phyloP scores from a whole-genome alignment of 352 stramenopile genomes.

The Blastocystis sp. region DNA sequence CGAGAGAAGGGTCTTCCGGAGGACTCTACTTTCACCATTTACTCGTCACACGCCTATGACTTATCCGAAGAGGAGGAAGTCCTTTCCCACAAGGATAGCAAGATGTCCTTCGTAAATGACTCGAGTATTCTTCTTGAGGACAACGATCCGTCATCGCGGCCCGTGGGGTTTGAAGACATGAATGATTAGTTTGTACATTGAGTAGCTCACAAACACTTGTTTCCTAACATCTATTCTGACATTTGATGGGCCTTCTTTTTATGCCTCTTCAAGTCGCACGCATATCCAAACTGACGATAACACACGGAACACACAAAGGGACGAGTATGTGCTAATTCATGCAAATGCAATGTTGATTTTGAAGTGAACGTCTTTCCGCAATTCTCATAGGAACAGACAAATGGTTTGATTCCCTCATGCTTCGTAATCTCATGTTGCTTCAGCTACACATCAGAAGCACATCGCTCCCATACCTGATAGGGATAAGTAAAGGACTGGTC shows the following conservation, averaged over 20 bases:
- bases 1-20: background rate
- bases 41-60: constrained; percentile 47
- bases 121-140: background rate
- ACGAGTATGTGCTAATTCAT: constrained; percentile 32
- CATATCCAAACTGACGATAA: constrained; percentile 35
- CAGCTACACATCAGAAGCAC: constrained; percentile 1
- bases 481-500: constrained; percentile 41
- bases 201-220: background rate
- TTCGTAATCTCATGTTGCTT: constrained; percentile 54
- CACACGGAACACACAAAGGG: constrained; percentile 47
- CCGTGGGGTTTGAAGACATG: background rate
- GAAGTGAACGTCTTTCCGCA: constrained; percentile 42
- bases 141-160: background rate
- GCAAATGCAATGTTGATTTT: constrained; percentile 32
- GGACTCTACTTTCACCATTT: constrained; percentile 27
- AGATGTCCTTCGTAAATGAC: constrained; percentile 34
- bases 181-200: background rate
- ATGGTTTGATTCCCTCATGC: constrained; percentile 45
- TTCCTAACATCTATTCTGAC: background rate
- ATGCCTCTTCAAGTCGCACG: constrained; percentile 40
- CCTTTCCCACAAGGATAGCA: background rate
- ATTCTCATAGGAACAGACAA: constrained; percentile 36
- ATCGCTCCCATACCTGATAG: background rate
- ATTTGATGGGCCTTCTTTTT: constrained; percentile 3
- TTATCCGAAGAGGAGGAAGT: constrained; percentile 42